Conservation (phyloP, 176 grass and related monocot species). For the Cocos nucifera region DNA sequence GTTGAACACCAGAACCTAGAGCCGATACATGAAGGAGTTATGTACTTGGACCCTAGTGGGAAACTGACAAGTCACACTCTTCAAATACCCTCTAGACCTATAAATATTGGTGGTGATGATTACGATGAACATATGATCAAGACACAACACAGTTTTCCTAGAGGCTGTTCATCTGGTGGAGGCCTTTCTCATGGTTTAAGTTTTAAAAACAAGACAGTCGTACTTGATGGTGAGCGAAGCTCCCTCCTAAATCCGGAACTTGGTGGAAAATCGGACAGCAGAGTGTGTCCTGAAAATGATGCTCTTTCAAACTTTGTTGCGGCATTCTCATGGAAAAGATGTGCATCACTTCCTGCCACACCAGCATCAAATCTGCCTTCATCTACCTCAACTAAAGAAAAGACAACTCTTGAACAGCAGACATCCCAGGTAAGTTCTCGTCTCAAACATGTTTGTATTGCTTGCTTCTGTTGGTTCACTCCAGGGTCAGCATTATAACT, state of each 20-base stretch:
- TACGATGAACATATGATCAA: no score
- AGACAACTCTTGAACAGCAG: background rate
- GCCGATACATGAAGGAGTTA: background rate
- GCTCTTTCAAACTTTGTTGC: background rate
- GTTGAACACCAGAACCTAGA: constrained; percentile 1
- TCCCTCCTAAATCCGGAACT: constrained; percentile 9
- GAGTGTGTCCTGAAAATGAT: background rate
- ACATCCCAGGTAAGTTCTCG: background rate
- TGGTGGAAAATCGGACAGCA: background rate
- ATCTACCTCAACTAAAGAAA: background rate
- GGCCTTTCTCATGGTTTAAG: constrained; percentile 9
- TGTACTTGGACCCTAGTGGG: background rate
- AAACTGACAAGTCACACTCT: background rate
- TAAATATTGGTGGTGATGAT: no score
- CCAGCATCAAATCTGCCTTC: constrained; percentile 8
- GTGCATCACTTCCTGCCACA: constrained; percentile 10
- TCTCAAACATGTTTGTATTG: background rate
- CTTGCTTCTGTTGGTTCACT: background rate
- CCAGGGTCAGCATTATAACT: no score
- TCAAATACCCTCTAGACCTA: constrained; percentile 1
- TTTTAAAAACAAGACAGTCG: constrained; percentile 9
- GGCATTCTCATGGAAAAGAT: constrained; percentile 18
- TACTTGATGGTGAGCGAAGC: constrained; percentile 10
- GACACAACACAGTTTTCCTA: no score
- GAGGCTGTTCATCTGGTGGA: background rate